Evolutionary conservation across 139 green algal genomes (phyloP), one percentile per base, ranked within the genome.

Genomic region (Microglena sp.): DNA sequence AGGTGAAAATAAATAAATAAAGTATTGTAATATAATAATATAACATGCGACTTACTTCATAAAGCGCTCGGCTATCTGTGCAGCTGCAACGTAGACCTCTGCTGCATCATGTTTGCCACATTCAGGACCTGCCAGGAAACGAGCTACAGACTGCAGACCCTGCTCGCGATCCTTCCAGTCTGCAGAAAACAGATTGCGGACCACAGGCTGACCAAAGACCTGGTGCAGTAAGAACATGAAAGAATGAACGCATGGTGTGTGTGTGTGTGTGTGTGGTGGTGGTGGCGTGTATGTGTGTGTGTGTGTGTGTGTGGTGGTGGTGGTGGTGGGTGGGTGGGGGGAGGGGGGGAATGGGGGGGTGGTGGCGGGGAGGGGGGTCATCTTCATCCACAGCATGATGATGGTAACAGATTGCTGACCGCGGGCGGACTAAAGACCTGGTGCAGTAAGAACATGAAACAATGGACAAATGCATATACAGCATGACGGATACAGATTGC

Each of bases 151-250:
- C 11, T 61, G 53, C 30, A 75, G 36, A 18, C 60, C 57, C 8
- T 70, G 54, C 55, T 75, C 62, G 29, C 69, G 61, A 11, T 66
- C 67, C 55, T 75, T 75, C 69, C 69, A 75, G 62, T 75, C 69
- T 7, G 61, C 33, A 0, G 45, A 60, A 43, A 67, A 28, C 18
- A 70, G 22, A 55, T 44, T 66, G 26, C 69, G 69, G 3, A 75
- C 61, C 2, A 35, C 55, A 27, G 33, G 58, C 24, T 75, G 62
- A 2, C 69, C 69, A 34, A 70, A 60, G 6, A 71, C 64, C 1
- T 50, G 26, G 1, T 33, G 18, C 7, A 26, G 31, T 24, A 60
- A 26, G 24, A 18, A 24, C 18, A n/a, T n/a, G n/a, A n/a, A n/a
- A n/a, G n/a, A n/a, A n/a, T n/a, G n/a, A n/a, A n/a, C n/a, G n/a